phyloP scores from a whole-genome alignment of 805 yeast species.

The Starmerella floricola region DNA sequence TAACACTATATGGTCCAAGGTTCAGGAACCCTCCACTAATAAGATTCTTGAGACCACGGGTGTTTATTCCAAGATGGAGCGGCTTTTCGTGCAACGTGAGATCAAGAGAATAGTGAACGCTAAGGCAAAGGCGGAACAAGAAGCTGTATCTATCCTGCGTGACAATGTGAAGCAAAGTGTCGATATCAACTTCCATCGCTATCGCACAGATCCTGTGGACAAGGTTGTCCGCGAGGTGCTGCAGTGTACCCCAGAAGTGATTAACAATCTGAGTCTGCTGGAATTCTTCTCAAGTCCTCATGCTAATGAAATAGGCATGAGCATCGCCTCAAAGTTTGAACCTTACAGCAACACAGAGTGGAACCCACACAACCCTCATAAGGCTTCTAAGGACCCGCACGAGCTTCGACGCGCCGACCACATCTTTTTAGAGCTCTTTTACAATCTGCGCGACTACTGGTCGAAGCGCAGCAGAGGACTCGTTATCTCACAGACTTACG shows the following conservation, averaged over 20 bases:
- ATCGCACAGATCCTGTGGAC: constrained; percentile 47
- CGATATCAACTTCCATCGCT: constrained; percentile 82
- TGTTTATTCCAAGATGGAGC: constrained; percentile 70
- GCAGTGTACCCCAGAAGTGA: constrained; percentile 59
- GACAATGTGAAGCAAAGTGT: constrained; percentile 87
- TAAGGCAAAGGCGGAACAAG: constrained; percentile 35
- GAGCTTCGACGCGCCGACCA: constrained; percentile 82
- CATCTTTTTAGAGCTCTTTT: constrained; percentile 67
- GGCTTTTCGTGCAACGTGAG: constrained; percentile 75
- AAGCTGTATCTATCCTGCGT: constrained; percentile 57
- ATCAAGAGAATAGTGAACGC: constrained; percentile 36
- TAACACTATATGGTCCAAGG: constrained; percentile 67
- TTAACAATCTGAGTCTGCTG: constrained; percentile 58
- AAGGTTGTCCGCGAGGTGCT: constrained; percentile 60
- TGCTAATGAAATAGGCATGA: constrained; percentile 61
- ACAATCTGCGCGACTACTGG: constrained; percentile 84
- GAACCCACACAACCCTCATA: constrained; percentile 29
- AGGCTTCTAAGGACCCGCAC: constrained; percentile 56
- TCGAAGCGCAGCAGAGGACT: constrained; percentile 78
- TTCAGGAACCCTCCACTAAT: constrained; percentile 41
- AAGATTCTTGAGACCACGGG: constrained; percentile 64
- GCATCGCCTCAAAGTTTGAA: constrained; percentile 54
- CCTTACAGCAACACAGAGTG: constrained; percentile 68
- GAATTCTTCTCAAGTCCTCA: constrained; percentile 75
- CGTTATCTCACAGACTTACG: constrained; percentile 53